Conservation (phyloP, 108 stramenopile genomes). For the Fistulifera pelliculosa region DNA sequence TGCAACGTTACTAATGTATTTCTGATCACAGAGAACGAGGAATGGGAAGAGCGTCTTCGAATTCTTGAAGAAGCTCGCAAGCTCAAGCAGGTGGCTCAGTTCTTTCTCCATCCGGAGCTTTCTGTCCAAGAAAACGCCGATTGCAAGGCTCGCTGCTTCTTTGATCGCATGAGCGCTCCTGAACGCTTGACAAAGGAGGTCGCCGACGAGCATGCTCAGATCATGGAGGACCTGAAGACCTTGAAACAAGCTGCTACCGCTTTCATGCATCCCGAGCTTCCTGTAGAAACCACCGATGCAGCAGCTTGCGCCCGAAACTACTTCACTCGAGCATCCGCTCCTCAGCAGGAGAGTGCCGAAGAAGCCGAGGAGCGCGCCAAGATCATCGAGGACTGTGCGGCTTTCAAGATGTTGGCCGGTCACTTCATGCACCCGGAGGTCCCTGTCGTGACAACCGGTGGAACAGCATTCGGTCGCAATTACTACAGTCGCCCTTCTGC, state of each 20-base stretch:
- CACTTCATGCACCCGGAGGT: constrained; percentile 56
- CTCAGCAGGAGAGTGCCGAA: constrained; percentile 27
- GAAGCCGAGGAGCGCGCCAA: constrained; percentile 40
- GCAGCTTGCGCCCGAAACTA: constrained; percentile 38
- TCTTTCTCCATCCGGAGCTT: constrained; percentile 51
- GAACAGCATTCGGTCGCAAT: constrained; percentile 38
- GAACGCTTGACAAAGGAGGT: constrained; percentile 14
- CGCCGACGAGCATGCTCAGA: constrained; percentile 35
- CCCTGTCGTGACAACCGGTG: constrained; percentile 38
- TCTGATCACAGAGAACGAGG: constrained; percentile 24
- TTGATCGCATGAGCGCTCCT: constrained; percentile 34
- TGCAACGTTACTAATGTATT: too few relatives aligned
- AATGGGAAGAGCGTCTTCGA: constrained; percentile 60
- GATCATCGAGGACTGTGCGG: constrained; percentile 36
- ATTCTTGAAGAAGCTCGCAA: constrained; percentile 57
- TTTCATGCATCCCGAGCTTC: constrained; percentile 34
- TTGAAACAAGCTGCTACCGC: constrained; percentile 31
- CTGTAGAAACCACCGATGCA: constrained; percentile 21
- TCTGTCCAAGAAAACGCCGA: constrained; percentile 27
- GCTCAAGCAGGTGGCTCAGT: constrained; percentile 47
- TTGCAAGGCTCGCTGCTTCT: constrained; percentile 43
- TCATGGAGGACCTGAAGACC: constrained; percentile 42
- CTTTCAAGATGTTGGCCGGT: constrained; percentile 38
- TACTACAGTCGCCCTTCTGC: constrained; percentile 35
- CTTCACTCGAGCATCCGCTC: constrained; percentile 35